Base-by-base conservation (phyloP, 192 early-diverging fungal genomes). In the Spizellomyces sp. region DNA sequence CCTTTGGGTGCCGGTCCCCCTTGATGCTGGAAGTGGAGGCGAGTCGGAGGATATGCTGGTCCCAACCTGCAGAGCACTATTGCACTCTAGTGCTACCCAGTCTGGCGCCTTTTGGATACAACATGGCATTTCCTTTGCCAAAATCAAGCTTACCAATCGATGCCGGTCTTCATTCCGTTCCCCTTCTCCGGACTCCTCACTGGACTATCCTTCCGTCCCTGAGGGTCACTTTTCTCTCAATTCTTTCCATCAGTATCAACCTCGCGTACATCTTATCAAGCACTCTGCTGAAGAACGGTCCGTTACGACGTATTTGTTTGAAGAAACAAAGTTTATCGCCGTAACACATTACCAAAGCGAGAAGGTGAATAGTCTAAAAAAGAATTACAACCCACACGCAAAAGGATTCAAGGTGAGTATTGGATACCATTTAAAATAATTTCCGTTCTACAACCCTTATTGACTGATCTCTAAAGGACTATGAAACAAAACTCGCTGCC, bases 291-390 rank as follows among this genome's bases (percentile, higher is more conserved):
- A 64, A 9, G 69, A 4, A 54, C 12, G 2, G 50, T 61, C 59
- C 17, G 14, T 67, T 9, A 63, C 56, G 0, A 70, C 70, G 4
- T 81, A 72, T 48, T 57, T 61, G 0, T 88, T 80, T 42, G 73
- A 86, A 4, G 70, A 75, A 41, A 88, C 86, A 3, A 70, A 19
- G 1, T 88, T 88, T 50, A 74, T 88, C 17, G 87, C 87, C 9
- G 84, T 88, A 2, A 88, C 87, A 17, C 87, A 88, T 52, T 88
- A 88, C 60, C 87, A 88, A 47, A 88, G 84, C 71, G 54, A 74
- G 54, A 71, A 71, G 8, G 84, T 88, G 7, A 88, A 88, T 55
- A 66, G 60, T 19, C 55, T 88, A 8, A 88, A 88, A 66, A 88
- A 88, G 66, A 56, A 66, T 9, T 66, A 73, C 50, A 88, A 88